These are phyloP conservation scores for Fraxinus paxiana DNA, from an alignment of 305 asterid species.

Conservation along the genomic window DNA sequence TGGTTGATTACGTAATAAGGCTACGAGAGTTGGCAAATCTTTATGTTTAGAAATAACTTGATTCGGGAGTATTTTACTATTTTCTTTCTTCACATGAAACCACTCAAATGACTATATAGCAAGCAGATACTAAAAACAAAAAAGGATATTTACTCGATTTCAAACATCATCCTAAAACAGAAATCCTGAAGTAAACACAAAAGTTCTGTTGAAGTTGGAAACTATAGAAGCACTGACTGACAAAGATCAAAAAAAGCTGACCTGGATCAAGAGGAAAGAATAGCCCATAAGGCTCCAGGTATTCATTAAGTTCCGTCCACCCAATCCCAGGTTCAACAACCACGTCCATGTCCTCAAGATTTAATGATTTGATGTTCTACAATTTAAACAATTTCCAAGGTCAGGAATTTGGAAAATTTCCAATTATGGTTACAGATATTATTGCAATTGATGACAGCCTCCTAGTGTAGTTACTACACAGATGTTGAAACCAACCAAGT, in stretches of 20 bases:
- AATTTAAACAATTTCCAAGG: slow-evolving; percentile 24
- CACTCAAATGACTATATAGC: neutral
- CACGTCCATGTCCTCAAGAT: slow-evolving; percentile 91
- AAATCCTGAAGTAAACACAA: neutral
- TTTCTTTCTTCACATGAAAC: neutral
- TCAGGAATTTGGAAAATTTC: slow-evolving; percentile 24
- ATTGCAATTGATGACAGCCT: neutral
- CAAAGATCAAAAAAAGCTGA: slow-evolving; percentile 28
- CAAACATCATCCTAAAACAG: neutral
- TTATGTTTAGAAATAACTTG: neutral
- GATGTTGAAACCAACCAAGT: neutral
- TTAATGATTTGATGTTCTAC: slow-evolving; percentile 68
- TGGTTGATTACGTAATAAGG: neutral
- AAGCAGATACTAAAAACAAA: neutral
- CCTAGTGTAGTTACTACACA: neutral
- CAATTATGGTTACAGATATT: slow-evolving; percentile 4
- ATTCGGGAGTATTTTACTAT: neutral
- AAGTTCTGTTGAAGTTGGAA: neutral
- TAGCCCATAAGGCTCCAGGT: slow-evolving; percentile 87
- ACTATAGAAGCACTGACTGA: slow-evolving; percentile 2
- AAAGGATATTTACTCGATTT: neutral
- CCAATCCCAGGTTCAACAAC: slow-evolving; percentile 99
- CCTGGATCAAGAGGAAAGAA: slow-evolving; percentile 99
- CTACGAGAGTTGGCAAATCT: neutral
- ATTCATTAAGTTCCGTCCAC: slow-evolving; percentile 96